Evolutionary conservation across 306 rosid genomes (phyloP).

Genomic region (Hippophae gyantsensis): DNA sequence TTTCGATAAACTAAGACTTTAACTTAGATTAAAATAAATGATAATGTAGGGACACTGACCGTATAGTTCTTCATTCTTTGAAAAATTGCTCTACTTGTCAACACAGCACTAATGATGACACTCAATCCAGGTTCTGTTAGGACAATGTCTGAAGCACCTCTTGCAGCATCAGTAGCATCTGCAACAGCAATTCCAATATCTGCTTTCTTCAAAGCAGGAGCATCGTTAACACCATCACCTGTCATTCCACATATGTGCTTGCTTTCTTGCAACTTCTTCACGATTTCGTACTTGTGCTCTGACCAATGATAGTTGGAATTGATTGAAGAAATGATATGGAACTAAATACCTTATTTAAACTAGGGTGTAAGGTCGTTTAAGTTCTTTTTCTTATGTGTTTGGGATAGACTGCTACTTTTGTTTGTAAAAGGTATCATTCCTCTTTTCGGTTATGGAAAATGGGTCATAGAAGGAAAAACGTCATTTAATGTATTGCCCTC

Average conservation of each 20-base stretch:
- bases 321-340: neutral
- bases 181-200: constrained; percentile 98
- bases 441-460: no score
- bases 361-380: no score
- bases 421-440: no score
- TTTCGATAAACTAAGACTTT: constrained; percentile 7
- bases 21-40: neutral
- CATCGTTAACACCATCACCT: constrained; percentile 98
- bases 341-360: no score
- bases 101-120: constrained; percentile 93
- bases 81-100: constrained; percentile 91
- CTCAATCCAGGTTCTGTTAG: constrained; percentile 97
- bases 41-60: constrained; percentile 32
- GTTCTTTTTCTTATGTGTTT: no score
- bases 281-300: constrained; percentile 98
- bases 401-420: no score
- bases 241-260: constrained; percentile 99
- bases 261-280: constrained; percentile 88
- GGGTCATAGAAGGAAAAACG: no score
- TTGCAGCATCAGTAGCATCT: constrained; percentile 98
- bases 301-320: constrained; percentile 6
- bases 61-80: constrained; percentile 99
- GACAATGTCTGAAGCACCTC: constrained; percentile 94
- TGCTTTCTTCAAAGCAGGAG: constrained; percentile 98
- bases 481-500: no score